These are phyloP conservation scores for Dendrocalamus latiflorus DNA, from an alignment of 202 grass and related monocot species.

Conservation along the genomic window DNA sequence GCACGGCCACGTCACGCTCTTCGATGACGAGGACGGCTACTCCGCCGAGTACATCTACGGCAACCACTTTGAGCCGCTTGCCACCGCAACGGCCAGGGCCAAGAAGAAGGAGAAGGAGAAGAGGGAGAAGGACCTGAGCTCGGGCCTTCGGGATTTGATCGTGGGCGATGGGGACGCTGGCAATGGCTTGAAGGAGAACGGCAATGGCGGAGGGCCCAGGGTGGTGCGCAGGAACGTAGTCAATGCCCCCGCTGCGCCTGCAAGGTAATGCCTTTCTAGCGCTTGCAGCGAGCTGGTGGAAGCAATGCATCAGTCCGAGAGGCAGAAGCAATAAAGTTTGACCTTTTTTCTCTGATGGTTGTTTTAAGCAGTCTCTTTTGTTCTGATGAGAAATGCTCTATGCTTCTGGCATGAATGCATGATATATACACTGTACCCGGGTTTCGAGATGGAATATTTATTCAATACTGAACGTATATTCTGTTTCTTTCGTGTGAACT, in stretches of 20 bases:
- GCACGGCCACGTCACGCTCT: constrained; percentile 96
- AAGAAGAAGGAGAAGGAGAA: constrained; percentile 49
- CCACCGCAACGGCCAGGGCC: constrained; percentile 37
- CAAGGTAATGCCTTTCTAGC: constrained; percentile 38
- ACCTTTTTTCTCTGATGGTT: background rate
- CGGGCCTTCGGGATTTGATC: too few relatives aligned
- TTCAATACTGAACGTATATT: constrained; percentile 4
- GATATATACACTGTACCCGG: constrained; percentile 19
- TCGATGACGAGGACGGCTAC: constrained; percentile 88
- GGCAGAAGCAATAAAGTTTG: constrained; percentile 40
- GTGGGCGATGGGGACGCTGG: background rate
- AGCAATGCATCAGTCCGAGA: constrained; percentile 14
- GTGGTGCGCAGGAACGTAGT: constrained; percentile 50
- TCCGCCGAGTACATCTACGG: constrained; percentile 89
- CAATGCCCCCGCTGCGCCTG: constrained; percentile 32
- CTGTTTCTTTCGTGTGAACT: background rate
- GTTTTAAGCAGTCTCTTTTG: constrained; percentile 20
- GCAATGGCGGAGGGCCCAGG: constrained; percentile 30
- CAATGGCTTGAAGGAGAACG: too few relatives aligned
- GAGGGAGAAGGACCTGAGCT: background rate
- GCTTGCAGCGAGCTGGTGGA: background rate
- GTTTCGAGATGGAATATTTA: constrained; percentile 4
- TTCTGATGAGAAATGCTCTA: constrained; percentile 28
- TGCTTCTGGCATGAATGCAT: constrained; percentile 34
- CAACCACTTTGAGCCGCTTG: constrained; percentile 77